Evolutionary conservation across 2,329 filamentous ascomycete species (phyloP).

Genomic region (Penicillium expansum): DNA sequence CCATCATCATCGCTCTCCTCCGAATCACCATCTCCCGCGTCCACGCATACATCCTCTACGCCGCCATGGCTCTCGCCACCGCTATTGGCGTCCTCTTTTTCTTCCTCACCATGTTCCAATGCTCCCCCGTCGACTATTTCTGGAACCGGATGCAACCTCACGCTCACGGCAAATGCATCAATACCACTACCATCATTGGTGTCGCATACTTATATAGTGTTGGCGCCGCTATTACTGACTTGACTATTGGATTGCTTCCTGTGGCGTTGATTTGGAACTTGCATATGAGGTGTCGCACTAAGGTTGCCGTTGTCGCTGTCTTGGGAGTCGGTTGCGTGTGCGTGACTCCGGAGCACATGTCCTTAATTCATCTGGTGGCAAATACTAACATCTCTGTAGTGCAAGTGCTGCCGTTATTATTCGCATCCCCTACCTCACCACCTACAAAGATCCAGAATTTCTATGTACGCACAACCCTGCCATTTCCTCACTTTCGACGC

Average conservation of each 20-base stretch:
- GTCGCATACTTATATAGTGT: constrained; percentile 53
- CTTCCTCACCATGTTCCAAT: constrained; percentile 52
- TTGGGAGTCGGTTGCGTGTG: constrained; percentile 54
- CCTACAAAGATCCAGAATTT: constrained; percentile 23
- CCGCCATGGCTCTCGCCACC: constrained; percentile 43
- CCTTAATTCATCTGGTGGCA: constrained; percentile 1
- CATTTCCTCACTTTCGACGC: neutral
- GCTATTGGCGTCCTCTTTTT: constrained; percentile 48
- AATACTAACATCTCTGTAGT: constrained; percentile 19
- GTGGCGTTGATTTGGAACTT: constrained; percentile 55
- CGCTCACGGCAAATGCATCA: constrained; percentile 42
- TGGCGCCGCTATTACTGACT: constrained; percentile 47
- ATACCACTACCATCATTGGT: constrained; percentile 47
- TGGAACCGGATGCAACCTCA: constrained; percentile 38
- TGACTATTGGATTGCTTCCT: constrained; percentile 52
- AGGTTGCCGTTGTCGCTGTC: constrained; percentile 51
- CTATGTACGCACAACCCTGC: constrained; percentile 19
- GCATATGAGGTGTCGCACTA: constrained; percentile 53
- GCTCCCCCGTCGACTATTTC: constrained; percentile 49
- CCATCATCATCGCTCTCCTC: constrained; percentile 53
- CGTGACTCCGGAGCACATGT: constrained; percentile 18
- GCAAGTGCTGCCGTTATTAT: constrained; percentile 29
- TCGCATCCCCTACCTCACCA: constrained; percentile 22
- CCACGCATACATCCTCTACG: constrained; percentile 49
- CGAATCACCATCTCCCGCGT: constrained; percentile 46